phyloP scores from a whole-genome alignment of 192 early-diverging fungal genomes.

The Entomortierella lignicola region DNA sequence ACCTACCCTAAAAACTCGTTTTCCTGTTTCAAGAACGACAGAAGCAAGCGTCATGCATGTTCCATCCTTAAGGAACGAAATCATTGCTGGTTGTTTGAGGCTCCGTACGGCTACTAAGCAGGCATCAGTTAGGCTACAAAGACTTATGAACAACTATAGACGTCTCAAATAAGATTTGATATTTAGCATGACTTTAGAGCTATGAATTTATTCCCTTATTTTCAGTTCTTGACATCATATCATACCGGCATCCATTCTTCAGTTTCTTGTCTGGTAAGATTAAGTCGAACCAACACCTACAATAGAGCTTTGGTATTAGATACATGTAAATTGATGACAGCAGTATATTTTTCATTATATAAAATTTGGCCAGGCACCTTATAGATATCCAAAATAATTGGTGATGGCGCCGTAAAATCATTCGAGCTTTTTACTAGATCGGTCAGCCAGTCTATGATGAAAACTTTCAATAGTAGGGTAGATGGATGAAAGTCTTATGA shows the following conservation, averaged over 20 bases:
- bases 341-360: background rate
- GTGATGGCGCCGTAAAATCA: background rate
- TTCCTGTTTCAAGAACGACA: conserved; percentile 22
- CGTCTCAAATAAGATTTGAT: background rate
- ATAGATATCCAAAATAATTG: conserved; percentile 24
- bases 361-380: conserved; percentile 6
- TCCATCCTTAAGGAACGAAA: conserved; percentile 1
- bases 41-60: conserved; percentile 17
- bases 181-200: too few species aligned
- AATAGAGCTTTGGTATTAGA: background rate
- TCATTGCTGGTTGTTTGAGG: background rate
- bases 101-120: conserved; percentile 13
- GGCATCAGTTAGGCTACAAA: conserved; percentile 15
- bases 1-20: conserved; percentile 22
- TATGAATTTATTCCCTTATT: too few species aligned
- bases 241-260: conserved; percentile 42
- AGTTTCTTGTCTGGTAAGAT: conserved; percentile 17
- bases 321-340: background rate
- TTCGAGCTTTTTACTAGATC: conserved; percentile 9
- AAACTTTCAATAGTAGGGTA: conserved; percentile 1
- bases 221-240: background rate
- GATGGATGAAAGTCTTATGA: conserved; percentile 9
- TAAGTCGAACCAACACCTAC: conserved; percentile 27
- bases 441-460: conserved; percentile 34
- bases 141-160: conserved; percentile 21